A percentile compares a stretch with the other conserved stretches of the same genome.
phyloP scores from a whole-genome alignment of 139 green algal species.

The Picochlorum sp. region DNA sequence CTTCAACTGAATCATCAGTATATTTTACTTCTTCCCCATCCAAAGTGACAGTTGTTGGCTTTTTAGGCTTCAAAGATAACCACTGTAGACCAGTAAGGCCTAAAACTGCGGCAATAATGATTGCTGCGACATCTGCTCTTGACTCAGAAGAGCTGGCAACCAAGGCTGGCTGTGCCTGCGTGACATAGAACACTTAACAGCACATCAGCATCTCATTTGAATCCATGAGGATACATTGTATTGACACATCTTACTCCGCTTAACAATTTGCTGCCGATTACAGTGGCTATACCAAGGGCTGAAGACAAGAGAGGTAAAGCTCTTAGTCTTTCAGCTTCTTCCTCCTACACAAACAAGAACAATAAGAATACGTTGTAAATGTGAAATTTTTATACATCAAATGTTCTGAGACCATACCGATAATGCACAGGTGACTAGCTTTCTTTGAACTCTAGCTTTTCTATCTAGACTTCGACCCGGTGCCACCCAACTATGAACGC shows the following conservation, averaged over 20 bases:
- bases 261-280: slow-evolving; percentile 29
- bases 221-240: background rate
- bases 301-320: slow-evolving; percentile 25
- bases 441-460: too few species aligned
- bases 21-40: slow-evolving; percentile 27
- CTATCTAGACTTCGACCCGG: too few species aligned
- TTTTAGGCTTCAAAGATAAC: slow-evolving; percentile 57
- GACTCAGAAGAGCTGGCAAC: slow-evolving; percentile 72
- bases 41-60: slow-evolving; percentile 23
- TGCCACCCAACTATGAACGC: too few species aligned
- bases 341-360: background rate
- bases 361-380: too few species aligned
- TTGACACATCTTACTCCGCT: slow-evolving; percentile 18
- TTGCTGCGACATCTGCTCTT: slow-evolving; percentile 74
- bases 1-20: slow-evolving; percentile 21
- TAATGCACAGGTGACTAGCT: too few species aligned
- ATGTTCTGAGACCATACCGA: too few species aligned
- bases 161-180: slow-evolving; percentile 62
- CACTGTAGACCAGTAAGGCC: slow-evolving; percentile 84
- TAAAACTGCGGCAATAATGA: slow-evolving; percentile 71
- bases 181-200: background rate
- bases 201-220: background rate
- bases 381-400: too few species aligned
- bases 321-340: slow-evolving; percentile 13
- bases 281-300: slow-evolving; percentile 18